Evolutionary conservation across 2,329 filamentous ascomycete species (phyloP).

Genomic region (Biscogniauxia mediterranea): DNA sequence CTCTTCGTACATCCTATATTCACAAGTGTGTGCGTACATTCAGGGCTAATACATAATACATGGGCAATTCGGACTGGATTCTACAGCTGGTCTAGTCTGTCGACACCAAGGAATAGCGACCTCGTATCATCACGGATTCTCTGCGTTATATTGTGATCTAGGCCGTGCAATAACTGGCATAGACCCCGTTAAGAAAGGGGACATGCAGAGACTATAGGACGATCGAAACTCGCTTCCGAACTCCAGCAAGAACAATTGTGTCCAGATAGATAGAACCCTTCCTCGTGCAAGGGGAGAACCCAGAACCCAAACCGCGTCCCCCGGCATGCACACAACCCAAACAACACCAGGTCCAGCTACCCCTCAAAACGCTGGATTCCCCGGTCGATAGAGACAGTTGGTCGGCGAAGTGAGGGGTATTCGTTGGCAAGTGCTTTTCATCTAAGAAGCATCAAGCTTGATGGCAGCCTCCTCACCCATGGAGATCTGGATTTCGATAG

Average conservation of each 20-base stretch:
- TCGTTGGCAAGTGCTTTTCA: slow-evolving; percentile 8
- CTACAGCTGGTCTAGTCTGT: slow-evolving; percentile 1
- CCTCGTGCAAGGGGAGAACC: slow-evolving; percentile 11
- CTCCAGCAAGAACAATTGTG: slow-evolving; percentile 42
- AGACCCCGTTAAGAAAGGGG: background rate
- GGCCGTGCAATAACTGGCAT: slow-evolving; percentile 11
- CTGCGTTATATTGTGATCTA: slow-evolving; percentile 19
- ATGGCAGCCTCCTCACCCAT: slow-evolving; percentile 95
- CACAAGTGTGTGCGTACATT: too few species aligned
- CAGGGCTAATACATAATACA: too few species aligned
- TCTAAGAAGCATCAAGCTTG: slow-evolving; percentile 70
- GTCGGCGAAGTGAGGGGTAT: slow-evolving; percentile 6
- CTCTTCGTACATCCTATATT: too few species aligned
- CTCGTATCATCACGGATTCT: slow-evolving; percentile 29
- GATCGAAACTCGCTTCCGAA: slow-evolving; percentile 22
- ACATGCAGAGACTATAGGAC: background rate
- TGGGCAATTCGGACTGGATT: background rate
- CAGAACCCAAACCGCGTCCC: slow-evolving; percentile 3
- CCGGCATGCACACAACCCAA: slow-evolving; percentile 23
- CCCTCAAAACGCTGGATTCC: background rate
- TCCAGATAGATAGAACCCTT: slow-evolving; percentile 42
- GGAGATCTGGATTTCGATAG: slow-evolving; percentile 87
- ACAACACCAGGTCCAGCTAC: background rate
- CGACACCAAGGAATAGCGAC: background rate
- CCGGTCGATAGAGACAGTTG: slow-evolving; percentile 8